Evolutionary conservation across 2,329 filamentous ascomycete genomes (phyloP).

Genomic region (Calonectria leucothoes): DNA sequence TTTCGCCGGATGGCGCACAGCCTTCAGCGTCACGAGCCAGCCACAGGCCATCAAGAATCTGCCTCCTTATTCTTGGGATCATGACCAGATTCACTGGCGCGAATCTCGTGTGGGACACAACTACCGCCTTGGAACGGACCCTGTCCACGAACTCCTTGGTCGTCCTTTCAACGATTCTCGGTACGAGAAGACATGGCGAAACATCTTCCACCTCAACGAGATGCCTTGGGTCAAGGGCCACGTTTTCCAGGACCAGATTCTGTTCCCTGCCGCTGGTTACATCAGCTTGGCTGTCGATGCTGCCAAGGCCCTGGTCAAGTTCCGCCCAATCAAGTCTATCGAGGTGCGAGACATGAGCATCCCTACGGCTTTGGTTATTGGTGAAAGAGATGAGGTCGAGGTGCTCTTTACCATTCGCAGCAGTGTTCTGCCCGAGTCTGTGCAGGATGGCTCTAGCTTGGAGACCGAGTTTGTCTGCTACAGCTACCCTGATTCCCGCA

Average conservation of each 20-base stretch:
- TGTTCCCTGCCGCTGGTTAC: neutral
- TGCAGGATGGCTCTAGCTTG: neutral
- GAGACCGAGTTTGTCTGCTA: neutral
- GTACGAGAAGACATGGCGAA: neutral
- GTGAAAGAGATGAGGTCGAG: neutral
- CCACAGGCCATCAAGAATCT: neutral
- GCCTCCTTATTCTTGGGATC: neutral
- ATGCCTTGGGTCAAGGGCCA: neutral
- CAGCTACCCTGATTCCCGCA: neutral
- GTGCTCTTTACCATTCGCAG: neutral
- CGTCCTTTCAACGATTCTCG: neutral
- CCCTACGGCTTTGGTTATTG: neutral
- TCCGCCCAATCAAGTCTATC: neutral
- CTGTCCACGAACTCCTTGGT: neutral
- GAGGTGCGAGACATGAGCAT: neutral
- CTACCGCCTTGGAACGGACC: neutral
- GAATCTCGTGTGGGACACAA: neutral
- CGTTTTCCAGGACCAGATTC: neutral
- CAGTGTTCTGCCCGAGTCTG: neutral
- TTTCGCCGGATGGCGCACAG: neutral
- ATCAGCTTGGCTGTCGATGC: neutral
- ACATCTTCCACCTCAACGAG: neutral
- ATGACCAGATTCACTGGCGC: neutral
- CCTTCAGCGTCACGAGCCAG: neutral
- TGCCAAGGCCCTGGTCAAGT: neutral